Evolutionary conservation across 345 rosid species (phyloP), one percentile per base, ranked within the genome.

Genomic region (Linum lewisii): DNA sequence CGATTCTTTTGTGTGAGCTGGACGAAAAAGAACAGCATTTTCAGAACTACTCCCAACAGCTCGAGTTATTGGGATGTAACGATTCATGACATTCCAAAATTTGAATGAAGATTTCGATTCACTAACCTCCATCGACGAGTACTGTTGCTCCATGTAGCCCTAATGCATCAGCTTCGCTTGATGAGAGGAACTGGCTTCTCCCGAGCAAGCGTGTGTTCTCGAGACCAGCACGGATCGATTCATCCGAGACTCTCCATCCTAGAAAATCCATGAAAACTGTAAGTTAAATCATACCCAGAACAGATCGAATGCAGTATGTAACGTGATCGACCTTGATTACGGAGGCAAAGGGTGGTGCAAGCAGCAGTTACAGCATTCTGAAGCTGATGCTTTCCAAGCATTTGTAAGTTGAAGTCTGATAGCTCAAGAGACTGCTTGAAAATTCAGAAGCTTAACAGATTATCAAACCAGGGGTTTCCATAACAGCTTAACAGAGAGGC

Each of bases 1-100:
- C n/a, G 98, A 88, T 57, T 92, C 98, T 66, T 81, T 88, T 10
- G 95, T 92, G 63, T 88, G 97, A 3, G 98, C 97, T 92, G 86
- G 65, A 59, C 68, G 25, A 5, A 54, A 16, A 11, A 49, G 25
- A 36, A 49, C n/a, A 0, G 8, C 26, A 19, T 38, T 8, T 20
- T n/a, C 7, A 57, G 54, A 29, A 49, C 4, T 3, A 47, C 11
- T 45, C 4, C n/a, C n/a, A n/a, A n/a, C n/a, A n/a, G n/a, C n/a
- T n/a, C n/a, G n/a, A n/a, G n/a, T n/a, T n/a, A n/a, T n/a, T n/a
- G n/a, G n/a, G n/a, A n/a, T n/a, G n/a, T n/a, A n/a, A n/a, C n/a
- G n/a, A n/a, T n/a, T n/a, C n/a, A n/a, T n/a, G n/a, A n/a, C n/a
- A n/a, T n/a, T n/a, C n/a, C n/a, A n/a, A n/a, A n/a, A n/a, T n/a